phyloP scores from a whole-genome alignment of 208 protist genomes.

The Herpetomonas samuelpessoai region DNA sequence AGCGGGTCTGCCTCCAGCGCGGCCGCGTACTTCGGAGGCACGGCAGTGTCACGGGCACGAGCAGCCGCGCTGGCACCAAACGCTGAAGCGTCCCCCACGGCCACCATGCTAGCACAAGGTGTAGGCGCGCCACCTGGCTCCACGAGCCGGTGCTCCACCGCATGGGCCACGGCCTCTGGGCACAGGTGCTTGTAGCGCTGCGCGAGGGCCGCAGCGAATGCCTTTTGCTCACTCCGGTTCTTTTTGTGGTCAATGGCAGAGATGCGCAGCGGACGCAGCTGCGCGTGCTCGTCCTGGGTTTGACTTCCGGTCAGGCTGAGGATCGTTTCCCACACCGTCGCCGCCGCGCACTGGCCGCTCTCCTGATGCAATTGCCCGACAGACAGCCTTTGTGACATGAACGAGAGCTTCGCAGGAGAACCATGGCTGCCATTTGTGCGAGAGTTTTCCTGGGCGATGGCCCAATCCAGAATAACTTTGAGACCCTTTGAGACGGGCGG shows the following conservation, averaged over 20 bases:
- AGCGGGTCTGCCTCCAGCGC: too few species aligned
- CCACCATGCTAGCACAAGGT: neutral
- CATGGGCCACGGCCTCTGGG: conserved; percentile 26
- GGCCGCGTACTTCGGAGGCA: too few species aligned
- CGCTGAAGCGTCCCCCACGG: neutral
- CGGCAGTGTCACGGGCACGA: too few species aligned
- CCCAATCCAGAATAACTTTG: conserved; percentile 26
- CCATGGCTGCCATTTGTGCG: neutral
- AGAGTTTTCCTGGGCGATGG: neutral
- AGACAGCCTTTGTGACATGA: conserved; percentile 1
- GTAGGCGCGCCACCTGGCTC: conserved; percentile 15
- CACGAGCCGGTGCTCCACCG: conserved; percentile 38
- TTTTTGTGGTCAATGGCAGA: conserved; percentile 53
- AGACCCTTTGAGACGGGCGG: conserved; percentile 41
- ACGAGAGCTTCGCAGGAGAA: conserved; percentile 6
- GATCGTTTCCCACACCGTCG: neutral
- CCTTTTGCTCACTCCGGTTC: conserved; percentile 62
- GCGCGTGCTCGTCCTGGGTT: neutral
- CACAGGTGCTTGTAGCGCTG: conserved; percentile 41
- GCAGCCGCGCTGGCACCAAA: too few species aligned
- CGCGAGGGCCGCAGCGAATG: conserved; percentile 38
- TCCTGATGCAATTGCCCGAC: neutral
- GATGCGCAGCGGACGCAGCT: conserved; percentile 5
- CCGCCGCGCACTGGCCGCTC: neutral
- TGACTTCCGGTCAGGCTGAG: conserved; percentile 3